Base-by-base conservation (phyloP, 441 rosid genomes). In the Raphanus hybrid region DNA sequence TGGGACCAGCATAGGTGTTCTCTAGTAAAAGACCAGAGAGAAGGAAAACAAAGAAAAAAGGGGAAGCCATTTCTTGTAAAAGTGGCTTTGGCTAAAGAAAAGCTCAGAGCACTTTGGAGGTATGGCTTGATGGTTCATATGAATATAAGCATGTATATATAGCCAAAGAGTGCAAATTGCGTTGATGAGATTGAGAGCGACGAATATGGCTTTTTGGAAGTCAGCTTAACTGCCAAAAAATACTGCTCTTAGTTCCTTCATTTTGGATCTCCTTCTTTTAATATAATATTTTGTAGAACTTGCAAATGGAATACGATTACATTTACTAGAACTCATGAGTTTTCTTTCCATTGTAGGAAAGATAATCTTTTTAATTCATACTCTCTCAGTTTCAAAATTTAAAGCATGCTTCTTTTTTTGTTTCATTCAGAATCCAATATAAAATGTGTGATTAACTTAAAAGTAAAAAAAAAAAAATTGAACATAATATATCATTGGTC, bases 1-100 rank as follows among this genome's bases (percentile, higher is more conserved):
- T 85, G 6, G 96, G 99, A 71, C 75, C 86, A 35, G 86, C 94
- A 60, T 20, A 66, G 12, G 76, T 75, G 32, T 82, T 45, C 7
- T 14, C 37, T 4, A 74, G 63, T 15, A 26, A 64, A 11, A 82
- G 43, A 59, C 57, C 59, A 41, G 86, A 75, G 74, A 81, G 70
- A 34, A 77, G 48, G 34, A 83, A 71, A 69, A 83, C 63, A 18
- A 74, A 74, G 71, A 69, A 78, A 58, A 70, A 57, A 74, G 57
- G 7, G 12, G 79, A 74, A 74, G 82, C 67, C 82, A 69, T 79
- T 54, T 41, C 39, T 35, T 35, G 39, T 35, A 35, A 35, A 35
- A 35, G 39, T 10, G 48, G 48, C 48, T 41, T 39, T 58, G 62
- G 62, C 7, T 58, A 2, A 58, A 58, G 62, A 48, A 45, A 45